Conservation (phyloP, 2,329 filamentous ascomycete species). For the Magnaporthiopsis incrustans region DNA sequence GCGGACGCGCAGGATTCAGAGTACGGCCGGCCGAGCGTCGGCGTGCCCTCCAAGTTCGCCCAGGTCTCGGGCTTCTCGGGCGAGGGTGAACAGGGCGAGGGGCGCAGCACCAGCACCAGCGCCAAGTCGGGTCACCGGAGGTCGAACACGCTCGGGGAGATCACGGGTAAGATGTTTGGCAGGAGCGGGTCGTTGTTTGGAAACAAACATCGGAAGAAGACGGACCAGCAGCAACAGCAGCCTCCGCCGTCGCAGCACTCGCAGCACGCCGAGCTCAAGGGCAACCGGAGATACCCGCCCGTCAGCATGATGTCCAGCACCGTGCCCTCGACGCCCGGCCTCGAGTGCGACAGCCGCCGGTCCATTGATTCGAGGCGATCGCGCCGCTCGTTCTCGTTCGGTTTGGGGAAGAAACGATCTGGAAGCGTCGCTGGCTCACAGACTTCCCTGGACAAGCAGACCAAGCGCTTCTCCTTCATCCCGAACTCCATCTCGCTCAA, state of each 20-base stretch:
- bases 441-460: slow-evolving; percentile 46
- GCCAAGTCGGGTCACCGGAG: slow-evolving; percentile 54
- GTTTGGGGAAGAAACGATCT: slow-evolving; percentile 62
- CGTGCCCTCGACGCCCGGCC: slow-evolving; percentile 36
- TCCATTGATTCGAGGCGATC: slow-evolving; percentile 52
- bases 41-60: slow-evolving; percentile 50
- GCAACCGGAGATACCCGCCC: slow-evolving; percentile 70
- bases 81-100: slow-evolving; percentile 34
- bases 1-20: slow-evolving; percentile 40
- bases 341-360: slow-evolving; percentile 3
- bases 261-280: slow-evolving; percentile 38
- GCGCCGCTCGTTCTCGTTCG: slow-evolving; percentile 63
- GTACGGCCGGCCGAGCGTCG: slow-evolving; percentile 53
- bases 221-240: slow-evolving; percentile 26
- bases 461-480: slow-evolving; percentile 63
- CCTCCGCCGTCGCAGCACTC: slow-evolving; percentile 19
- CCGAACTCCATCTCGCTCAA: slow-evolving; percentile 57
- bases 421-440: slow-evolving; percentile 56
- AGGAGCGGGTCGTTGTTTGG: slow-evolving; percentile 76
- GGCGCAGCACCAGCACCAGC: slow-evolving; percentile 22
- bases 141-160: slow-evolving; percentile 69
- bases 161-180: slow-evolving; percentile 78
- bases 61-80: slow-evolving; percentile 48
- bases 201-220: slow-evolving; percentile 45
- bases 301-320: slow-evolving; percentile 64